Evolutionary conservation across 2,329 filamentous ascomycete species (phyloP).

Genomic region (Zymoseptoria ardabiliae): DNA sequence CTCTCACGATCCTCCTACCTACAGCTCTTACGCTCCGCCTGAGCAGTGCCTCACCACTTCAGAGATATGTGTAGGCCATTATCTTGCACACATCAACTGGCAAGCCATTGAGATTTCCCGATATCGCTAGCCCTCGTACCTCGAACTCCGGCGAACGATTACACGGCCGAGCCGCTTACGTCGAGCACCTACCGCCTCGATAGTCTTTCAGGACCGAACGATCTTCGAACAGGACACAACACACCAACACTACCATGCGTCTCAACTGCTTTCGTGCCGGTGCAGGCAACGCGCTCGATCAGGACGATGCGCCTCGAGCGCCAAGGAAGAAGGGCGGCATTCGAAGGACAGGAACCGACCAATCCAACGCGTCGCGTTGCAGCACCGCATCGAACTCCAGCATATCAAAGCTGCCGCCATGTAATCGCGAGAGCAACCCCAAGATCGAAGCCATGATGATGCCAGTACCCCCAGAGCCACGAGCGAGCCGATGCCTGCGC

Average conservation of each 20-base stretch:
- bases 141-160: background rate
- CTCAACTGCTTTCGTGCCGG: conserved; percentile 24
- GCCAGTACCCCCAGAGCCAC: conserved; percentile 22
- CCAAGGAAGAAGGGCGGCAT: conserved; percentile 15
- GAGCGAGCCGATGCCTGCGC: conserved; percentile 25
- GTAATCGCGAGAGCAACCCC: conserved; percentile 23
- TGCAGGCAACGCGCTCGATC: conserved; percentile 11
- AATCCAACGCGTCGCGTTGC: conserved; percentile 21
- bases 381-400: conserved; percentile 25
- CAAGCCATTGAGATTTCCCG: background rate
- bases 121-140: background rate
- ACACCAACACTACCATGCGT: conserved; percentile 16
- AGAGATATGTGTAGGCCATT: background rate
- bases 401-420: conserved; percentile 27
- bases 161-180: background rate
- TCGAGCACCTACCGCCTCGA: background rate
- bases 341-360: conserved; percentile 18
- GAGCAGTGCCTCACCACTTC: background rate
- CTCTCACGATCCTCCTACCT: background rate
- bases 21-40: background rate
- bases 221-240: background rate
- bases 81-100: background rate
- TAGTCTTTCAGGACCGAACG: background rate
- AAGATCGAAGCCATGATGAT: conserved; percentile 31
- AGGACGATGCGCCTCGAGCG: conserved; percentile 15